Conservation (phyloP, 2,329 filamentous ascomycete genomes). For the Xylaria digitata region DNA sequence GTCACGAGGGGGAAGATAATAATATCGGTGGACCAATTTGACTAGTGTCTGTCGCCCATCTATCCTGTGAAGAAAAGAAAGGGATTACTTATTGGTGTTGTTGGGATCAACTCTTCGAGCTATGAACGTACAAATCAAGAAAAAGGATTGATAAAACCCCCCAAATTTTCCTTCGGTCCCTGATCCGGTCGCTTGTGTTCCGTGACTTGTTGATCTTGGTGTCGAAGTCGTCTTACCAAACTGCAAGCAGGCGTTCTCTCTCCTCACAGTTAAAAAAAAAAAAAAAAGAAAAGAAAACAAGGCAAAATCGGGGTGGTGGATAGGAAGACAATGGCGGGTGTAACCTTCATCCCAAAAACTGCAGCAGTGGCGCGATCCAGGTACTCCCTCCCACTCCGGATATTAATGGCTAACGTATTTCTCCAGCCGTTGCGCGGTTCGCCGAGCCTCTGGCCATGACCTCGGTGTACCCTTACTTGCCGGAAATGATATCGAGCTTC, state of each 20-base stretch:
- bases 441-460: conserved; percentile 80
- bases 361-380: conserved; percentile 36
- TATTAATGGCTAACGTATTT: conserved; percentile 50
- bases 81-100: background rate
- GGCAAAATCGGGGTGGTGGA: conserved; percentile 1
- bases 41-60: conserved; percentile 33
- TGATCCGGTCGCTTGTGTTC: conserved; percentile 29
- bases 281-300: conserved; percentile 24
- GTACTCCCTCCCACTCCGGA: conserved; percentile 41
- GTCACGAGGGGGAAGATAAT: conserved; percentile 1
- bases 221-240: conserved; percentile 43
- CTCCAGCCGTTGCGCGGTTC: conserved; percentile 78
- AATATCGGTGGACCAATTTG: background rate
- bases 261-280: conserved; percentile 13
- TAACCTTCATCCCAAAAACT: background rate
- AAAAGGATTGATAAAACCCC: background rate
- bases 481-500: conserved; percentile 86
- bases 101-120: conserved; percentile 5
- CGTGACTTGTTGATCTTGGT: conserved; percentile 45
- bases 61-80: conserved; percentile 6
- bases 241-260: conserved; percentile 33
- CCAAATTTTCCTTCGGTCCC: conserved; percentile 5
- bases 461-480: conserved; percentile 76
- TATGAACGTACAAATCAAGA: conserved; percentile 19
- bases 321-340: background rate